Evolutionary conservation across 192 early-diverging fungal genomes (phyloP), one percentile per base, ranked within the genome.

Genomic region (Chytriomyces confervae): DNA sequence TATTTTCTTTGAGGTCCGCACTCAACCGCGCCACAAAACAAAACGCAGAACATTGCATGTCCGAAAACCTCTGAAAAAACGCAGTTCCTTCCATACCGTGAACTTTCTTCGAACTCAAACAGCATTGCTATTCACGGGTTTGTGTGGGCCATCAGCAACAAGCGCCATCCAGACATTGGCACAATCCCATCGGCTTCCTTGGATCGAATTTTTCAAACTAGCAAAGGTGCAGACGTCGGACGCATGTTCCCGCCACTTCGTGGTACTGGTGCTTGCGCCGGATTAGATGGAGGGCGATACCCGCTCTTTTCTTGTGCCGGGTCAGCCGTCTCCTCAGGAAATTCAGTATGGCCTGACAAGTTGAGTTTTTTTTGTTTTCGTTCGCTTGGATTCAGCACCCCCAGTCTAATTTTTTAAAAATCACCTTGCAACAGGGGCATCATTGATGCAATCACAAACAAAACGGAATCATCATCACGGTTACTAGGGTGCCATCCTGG

Each of bases 281-380:
- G 69, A n/a, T 60, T 71, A 24, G 69, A 71, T 36, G n/a, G 7
- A n/a, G 20, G 20, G 8, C 69, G 47, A 24, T 75, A 75, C 29
- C 72, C 72, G 10, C 61, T 75, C 44, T 75, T 75, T 64, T 61
- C 72, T 8, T 75, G 72, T 64, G 45, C 20, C 50, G 57, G 61
- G 13, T 63, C 13, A 3, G 9, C 18, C 13, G 18, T 27, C 20
- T 9, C 47, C 7, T 57, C 69, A 8, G 44, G 47, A 18, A 44
- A n/a, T 53, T 60, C 18, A 20, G 23, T 71, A 9, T 71, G 69
- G 69, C 69, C 69, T 4, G 57, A 71, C 43, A 7, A 50, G 69
- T 71, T 24, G 43, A 36, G 50, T 53, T 57, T 53, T 36, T 36
- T 7, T 50, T n/a, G n/a, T n/a, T 57, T 71, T 71, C 43, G 50